Evolutionary conservation across 73 alveolate genomes (phyloP).

Genomic region (Paraurostyla sp.): DNA sequence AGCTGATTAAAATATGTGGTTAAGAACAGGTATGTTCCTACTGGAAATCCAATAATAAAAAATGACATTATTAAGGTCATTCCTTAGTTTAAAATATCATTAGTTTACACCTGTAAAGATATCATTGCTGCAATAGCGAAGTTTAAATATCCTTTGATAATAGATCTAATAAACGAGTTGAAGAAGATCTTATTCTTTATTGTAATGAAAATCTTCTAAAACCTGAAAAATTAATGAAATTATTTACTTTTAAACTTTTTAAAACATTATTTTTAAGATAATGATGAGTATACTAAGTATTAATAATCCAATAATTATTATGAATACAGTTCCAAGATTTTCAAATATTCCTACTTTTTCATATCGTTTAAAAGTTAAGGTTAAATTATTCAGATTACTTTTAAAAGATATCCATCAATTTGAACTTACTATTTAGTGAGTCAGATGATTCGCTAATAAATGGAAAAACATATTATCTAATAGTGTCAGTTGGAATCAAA

Average conservation of each 20-base stretch:
- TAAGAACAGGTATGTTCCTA: background rate
- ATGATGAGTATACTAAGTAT: background rate
- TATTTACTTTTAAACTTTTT: background rate
- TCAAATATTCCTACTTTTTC: no score
- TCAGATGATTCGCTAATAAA: background rate
- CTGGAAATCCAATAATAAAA: background rate
- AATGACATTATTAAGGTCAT: background rate
- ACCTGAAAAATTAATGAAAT: background rate
- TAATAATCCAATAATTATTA: no score
- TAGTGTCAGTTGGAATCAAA: background rate
- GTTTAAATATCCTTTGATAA: constrained; percentile 33
- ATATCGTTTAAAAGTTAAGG: no score
- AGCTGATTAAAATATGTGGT: background rate
- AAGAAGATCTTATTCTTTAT: constrained; percentile 10
- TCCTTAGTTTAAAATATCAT: background rate
- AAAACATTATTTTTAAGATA: background rate
- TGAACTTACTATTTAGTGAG: background rate
- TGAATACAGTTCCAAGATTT: no score
- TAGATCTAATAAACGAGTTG: constrained; percentile 1
- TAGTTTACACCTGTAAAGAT: background rate
- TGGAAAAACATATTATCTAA: background rate
- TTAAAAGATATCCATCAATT: constrained; percentile 11
- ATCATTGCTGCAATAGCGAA: constrained; percentile 14
- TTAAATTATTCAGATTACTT: background rate
- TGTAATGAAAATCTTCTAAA: background rate